Evolutionary conservation across 768 basidiomycete genomes (phyloP).

Genomic region (Mycena epipterygia): DNA sequence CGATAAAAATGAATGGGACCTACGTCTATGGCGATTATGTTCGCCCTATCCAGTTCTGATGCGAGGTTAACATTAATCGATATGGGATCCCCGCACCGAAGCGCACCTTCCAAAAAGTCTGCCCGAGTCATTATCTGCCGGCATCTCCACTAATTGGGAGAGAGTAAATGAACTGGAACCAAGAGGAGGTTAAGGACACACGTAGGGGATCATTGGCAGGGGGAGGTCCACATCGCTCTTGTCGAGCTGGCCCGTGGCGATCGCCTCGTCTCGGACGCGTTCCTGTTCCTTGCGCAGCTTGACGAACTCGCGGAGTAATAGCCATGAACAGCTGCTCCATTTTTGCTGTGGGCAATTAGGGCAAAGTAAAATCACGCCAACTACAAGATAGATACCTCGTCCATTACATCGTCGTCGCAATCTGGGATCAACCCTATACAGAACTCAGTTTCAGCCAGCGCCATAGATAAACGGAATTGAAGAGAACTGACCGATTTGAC

Average conservation of each 20-base stretch:
- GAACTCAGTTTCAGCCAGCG: neutral
- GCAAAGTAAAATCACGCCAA: neutral
- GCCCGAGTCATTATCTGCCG: slow-evolving; percentile 87
- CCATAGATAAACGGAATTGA: neutral
- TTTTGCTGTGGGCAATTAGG: slow-evolving; percentile 66
- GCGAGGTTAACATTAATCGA: neutral
- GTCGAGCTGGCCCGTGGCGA: slow-evolving; percentile 51
- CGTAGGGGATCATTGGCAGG: slow-evolving; percentile 76
- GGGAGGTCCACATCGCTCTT: slow-evolving; percentile 59
- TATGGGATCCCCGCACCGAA: neutral
- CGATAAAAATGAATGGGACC: slow-evolving; percentile 37
- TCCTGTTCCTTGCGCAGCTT: slow-evolving; percentile 67
- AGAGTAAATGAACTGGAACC: slow-evolving; percentile 3
- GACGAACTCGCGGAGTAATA: slow-evolving; percentile 81
- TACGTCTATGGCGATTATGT: slow-evolving; percentile 86
- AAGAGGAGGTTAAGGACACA: slow-evolving; percentile 41
- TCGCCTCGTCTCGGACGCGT: slow-evolving; percentile 53
- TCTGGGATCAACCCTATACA: slow-evolving; percentile 75
- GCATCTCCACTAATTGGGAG: slow-evolving; percentile 66
- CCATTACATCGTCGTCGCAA: slow-evolving; percentile 90
- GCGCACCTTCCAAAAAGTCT: slow-evolving; percentile 83
- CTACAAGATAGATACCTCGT: slow-evolving; percentile 67
- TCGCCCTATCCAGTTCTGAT: slow-evolving; percentile 73
- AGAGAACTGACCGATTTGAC: slow-evolving; percentile 76
- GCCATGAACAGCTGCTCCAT: slow-evolving; percentile 88